Base-by-base conservation (phyloP, 345 rosid species). In the Lepidium africanum region DNA sequence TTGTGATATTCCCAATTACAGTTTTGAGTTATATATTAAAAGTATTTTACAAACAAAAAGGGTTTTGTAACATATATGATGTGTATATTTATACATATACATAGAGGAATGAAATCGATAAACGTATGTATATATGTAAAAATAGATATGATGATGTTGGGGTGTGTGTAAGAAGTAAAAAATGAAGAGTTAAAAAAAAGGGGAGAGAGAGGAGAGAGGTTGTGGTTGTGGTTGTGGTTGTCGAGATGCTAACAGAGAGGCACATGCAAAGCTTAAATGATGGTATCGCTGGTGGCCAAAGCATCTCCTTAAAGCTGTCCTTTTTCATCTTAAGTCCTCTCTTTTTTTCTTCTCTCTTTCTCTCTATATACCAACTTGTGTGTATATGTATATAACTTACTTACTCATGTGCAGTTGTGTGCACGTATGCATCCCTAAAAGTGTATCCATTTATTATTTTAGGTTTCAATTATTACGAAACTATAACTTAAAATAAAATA, bases 231-330 rank as follows among this genome's bases (percentile, higher is more conserved):
- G 77, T 67, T 74, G 78, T 74, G 73, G 73, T 74, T 74, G 78
- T 74, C 78, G 78, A 74, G 73, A 74, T 69, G 70, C 69, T 59
- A 67, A 67, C 74, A 75, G 78, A 69, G 78, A 68, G 78, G 78
- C 78, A 75, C 78, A 75, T 75, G 78, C 74, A 75, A 69, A 75
- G 78, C 78, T 69, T 75, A 69, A 68, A 75, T 75, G 78, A 75
- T 75, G 78, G 74, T 75, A 54, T 62, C 69, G 21, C 74, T 69
- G 74, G 74, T 68, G 70, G 74, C 74, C 74, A 75, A 75, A 69
- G 78, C 78, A 75, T 69, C 70, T 75, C 73, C 74, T 61, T 75
- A 68, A 75, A 69, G 65, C 78, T 69, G 74, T 69, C 78, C 70
- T 69, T 69, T 69, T 69, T 75, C 74, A 40, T 73, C 62, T 69